Evolutionary conservation across 2,329 filamentous ascomycete genomes (phyloP), one percentile per base, ranked within the genome.

Genomic region (Paraphaeosphaeria sporulosa): DNA sequence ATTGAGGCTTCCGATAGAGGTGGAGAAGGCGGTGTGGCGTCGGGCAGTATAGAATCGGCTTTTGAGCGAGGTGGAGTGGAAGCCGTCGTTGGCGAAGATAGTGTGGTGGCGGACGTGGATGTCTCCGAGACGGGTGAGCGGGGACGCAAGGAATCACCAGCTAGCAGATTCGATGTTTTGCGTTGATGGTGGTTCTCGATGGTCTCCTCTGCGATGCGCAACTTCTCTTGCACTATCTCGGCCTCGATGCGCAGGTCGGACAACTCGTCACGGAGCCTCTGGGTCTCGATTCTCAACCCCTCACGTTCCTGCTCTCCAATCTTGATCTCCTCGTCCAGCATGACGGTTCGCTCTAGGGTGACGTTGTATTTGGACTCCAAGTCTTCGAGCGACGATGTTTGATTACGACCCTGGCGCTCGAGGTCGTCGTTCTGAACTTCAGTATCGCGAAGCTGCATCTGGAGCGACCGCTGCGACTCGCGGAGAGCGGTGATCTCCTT

Each of bases 371-470:
- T 99, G 64, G 91, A 94, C 80, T 99, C 95, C 78, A 99, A 85
- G 75, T 99, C 95, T 80, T 99, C 95, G 63, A 98, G 87, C 53
- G 94, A 97, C 47, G 94, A 97, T 38, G 93, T 94, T 30, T 94
- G 97, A 79, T 97, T 95, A 70, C 95, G 89, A 68, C 95, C 94
- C 81, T 98, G 94, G 67, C 93, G 89, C 82, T 99, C 95, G 76
- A 94, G 97, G 79, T 99, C 95, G 83, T 99, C 95, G 81, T 98
- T 99, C 76, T 92, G 93, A 57, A 99, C 95, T 80, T 99, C 95
- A 70, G 94, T 97, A 77, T 99, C 95, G 68, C 95, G 90, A 59
- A 99, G 83, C 78, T 87, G 92, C 64, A 97, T 83, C 71, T 95
- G 91, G 62, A 97, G 80, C 3, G 90, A 89, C 66, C 95, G 86